Base-by-base conservation (phyloP, 305 asterid genomes). In the Solanum hybrid region DNA sequence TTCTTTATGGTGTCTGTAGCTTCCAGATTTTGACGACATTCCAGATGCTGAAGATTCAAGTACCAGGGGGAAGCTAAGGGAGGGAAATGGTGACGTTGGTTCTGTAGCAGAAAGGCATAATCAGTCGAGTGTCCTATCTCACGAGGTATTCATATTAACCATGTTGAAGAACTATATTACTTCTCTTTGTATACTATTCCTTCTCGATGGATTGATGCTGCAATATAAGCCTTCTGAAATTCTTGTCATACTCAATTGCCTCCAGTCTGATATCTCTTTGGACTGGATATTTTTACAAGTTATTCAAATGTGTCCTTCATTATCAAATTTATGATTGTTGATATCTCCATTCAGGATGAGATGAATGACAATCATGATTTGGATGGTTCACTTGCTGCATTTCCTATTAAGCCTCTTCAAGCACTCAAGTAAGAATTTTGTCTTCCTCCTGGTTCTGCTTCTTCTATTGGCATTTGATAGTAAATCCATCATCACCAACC, bases 331-430 rank as follows among this genome's bases (percentile, higher is more conserved):
- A 51, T 85, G n/a, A 85, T 31, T 85, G 76, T 85, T n/a, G 77
- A 20, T 11, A 57, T 31, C 83, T 38, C 41, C 89, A 78, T 89
- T 34, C 93, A 96, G 98, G 96, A 94, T 89, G 96, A 91, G 90
- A 92, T 93, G 91, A 91, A 94, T 92, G 94, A 93, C 89, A 92
- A 92, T 91, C 95, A 93, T 89, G 96, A 93, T 90, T 91, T 97
- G 95, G 98, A 94, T 92, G 88, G 91, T 89, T 94, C 99, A 26
- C 94, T 97, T 89, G 95, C 95, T 94, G 95, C 95, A 87, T 97
- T 97, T 95, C 98, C 98, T 80, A 93, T 93, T 86, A 95, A 97
- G 94, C 99, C 99, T 91, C 95, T 97, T 86, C 96, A 94, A 93
- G 99, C 98, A 86, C 98, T 97, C 93, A 95, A 95, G 99, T 97